Base-by-base conservation (phyloP, 2,329 filamentous ascomycete species). In the Zymoseptoria ardabiliae region DNA sequence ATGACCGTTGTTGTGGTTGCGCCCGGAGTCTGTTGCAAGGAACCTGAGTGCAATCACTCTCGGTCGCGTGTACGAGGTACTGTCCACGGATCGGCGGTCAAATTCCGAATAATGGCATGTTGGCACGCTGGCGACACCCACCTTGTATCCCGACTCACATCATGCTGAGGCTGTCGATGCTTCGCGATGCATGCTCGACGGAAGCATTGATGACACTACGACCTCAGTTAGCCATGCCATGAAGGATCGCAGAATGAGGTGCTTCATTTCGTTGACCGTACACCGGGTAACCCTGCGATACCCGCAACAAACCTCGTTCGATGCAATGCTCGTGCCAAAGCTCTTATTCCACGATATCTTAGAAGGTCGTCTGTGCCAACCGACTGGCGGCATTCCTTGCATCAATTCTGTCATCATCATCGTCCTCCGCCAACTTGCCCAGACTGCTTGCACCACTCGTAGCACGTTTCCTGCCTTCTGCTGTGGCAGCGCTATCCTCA, bases 311-410 rank as follows among this genome's bases (percentile, higher is more conserved):
- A 22, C 50, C 19, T 20, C 50, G 7, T 17, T 22, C n/a, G 7
- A 51, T 51, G 50, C 20, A 51, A 19, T 51, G 50, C 19, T 51
- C 22, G 5, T 51, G 49, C 20, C n/a, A 23, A 21, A 51, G 50
- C 9, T 11, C 22, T 51, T 11, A 9, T 51, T 20, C 50, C 17
- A 19, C 3, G 19, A 20, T 19, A 13, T 23, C 50, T 10, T 61
- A 97, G 74, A 97, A 97, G 19, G 93, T 97, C 79, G 92, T 97
- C 66, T 91, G 90, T 53, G 93, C 94, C 77, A 99, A 79, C 71
- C 94, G 84, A 76, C 90, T 96, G 41, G 94, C 94, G 56, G 94
- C 94, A 77, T 97, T 99, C 74, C 90, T 85, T 50, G 94, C 94
- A 81, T 99, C 94, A 61, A 99, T 86, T 57, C 92, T 84, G 75